Base-by-base conservation (phyloP, 1,284 basidiomycete genomes). In the Xerocomus tenax region DNA sequence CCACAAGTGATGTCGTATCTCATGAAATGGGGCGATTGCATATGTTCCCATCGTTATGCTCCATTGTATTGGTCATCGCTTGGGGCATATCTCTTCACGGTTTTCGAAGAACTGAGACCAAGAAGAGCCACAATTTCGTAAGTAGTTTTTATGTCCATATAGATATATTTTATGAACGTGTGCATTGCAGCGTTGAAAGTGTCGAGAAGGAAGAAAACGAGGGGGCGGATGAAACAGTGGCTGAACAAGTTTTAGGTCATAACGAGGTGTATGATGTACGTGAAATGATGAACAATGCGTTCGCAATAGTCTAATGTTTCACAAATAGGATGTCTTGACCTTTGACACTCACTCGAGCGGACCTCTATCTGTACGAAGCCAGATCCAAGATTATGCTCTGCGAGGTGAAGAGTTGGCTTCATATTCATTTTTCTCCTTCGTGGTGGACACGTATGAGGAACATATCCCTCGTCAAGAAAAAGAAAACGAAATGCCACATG, bases 1-100 rank as follows among this genome's bases (percentile, higher is more conserved):
- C 51, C 43, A 3, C 48, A 54, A 29, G 56, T 54, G 0, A 36
- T 50, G 0, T 13, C 21, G 1, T 54, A 54, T 9, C 4, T 54
- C 0, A 53, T 54, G 53, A 0, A 18, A 1, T 54, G 43, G 36
- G 53, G 51, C 0, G 42, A 54, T 5, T 1, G 8, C 0, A 34
- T 52, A 8, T 41, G 41, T 25, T 56, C 38, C 0, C 47, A 56
- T 23, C 38, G 15, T 0, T 56, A 56, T 28, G n/a, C 45, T 9
- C 28, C 39, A 1, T 10, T 56, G 0, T 56, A 53, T 6, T 56
- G 50, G 54, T 49, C 18, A 0, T 45, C 43, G 4, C n/a, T 45
- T 2, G 7, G n/a, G 1, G 9, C n/a, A 35, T 2, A 32, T 10
- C 8, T 43, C 2, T 19, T 18, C 4, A 13, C 9, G 18, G 34